Evolutionary conservation across 179 eudicot species (phyloP), one percentile per base, ranked within the genome.

Genomic region (Camellia oleifera): DNA sequence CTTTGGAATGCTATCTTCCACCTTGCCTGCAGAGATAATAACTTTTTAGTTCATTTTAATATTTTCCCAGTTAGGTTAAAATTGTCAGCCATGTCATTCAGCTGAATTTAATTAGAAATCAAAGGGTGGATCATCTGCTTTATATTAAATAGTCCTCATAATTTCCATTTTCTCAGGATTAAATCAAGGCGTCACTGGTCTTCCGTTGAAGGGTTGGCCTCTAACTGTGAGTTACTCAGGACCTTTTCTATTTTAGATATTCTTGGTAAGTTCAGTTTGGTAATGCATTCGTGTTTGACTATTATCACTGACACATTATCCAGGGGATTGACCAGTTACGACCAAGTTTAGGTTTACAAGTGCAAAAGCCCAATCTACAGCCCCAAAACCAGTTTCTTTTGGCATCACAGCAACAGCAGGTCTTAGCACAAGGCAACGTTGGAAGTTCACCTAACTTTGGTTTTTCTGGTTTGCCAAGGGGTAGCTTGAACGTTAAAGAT

Each of bases 161-260:
- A 8, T 76, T 32, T 72, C 13, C 71, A 72, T 56, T 68, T 45
- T 78, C 73, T 62, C 85, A 93, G 98, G 92, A 62, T 80, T 90
- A 77, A 90, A 85, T 83, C 90, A 83, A 69, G 87, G 94, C 56
- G 91, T 88, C 66, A 87, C 87, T 72, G 79, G 92, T 84, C 94
- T 93, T 81, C 98, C 96, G 4, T 80, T 93, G 83, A 93, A 92
- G 92, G 98, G 98, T 69, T 93, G 98, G 98, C 98, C 98, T 81
- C 79, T 95, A 67, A 93, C 98, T n/a, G 98, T 93, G 85, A 92
- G 97, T 88, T 61, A 23, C 69, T 46, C 53, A 5, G 64, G 62
- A 68, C 67, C 72, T 42, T 75, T 18, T 44, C 15, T 64, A 17
- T 78, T 61, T 69, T 79, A 72, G 45, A 75, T n/a, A 26, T 53